Base-by-base conservation (phyloP, 2,329 filamentous ascomycete species). In the Tolypocladium ovalisporum region DNA sequence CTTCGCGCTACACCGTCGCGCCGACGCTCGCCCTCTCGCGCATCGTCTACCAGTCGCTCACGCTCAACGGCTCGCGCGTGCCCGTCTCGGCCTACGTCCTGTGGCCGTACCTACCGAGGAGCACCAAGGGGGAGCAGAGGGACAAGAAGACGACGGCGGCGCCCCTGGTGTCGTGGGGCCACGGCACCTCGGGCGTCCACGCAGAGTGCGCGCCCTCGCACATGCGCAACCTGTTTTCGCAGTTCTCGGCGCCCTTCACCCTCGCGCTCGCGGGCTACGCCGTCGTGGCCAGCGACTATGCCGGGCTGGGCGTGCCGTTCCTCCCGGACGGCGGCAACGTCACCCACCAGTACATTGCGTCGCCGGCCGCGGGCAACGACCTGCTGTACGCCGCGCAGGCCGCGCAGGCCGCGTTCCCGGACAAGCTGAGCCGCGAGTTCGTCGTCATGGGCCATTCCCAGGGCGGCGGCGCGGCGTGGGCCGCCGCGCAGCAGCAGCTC, bases 31-130 rank as follows among this genome's bases (percentile, higher is more conserved):
- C 76, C 2, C 63, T 82, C 49, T 80, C 77, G 1, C 73, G 78
- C 17, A 72, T 82, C 59, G 60, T 79, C 3, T 82, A 78, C 66
- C 73, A 73, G 24, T 76, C 76, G 0, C 70, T 67, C 24, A 73
- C 70, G n/a, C 59, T 74, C 27, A 77, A 79, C 57, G 75, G 75
- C 3, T 73, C 72, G 1, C 58, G 70, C 0, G 64, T 81, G 2
- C 79, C 79, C 1, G 73, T 76, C 10, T 79, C 77, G 1, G 79
- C 72, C 2, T 79, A 72, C 62, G 66, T 81, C 15, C 71, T 81
- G 1, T 81, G 76, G 76, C 79, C 78, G 0, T 81, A 63, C 35
- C 52, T 54, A 10, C 52, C 58, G 34, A 56, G 58, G 3, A 40
- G n/a, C n/a, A n/a, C 17, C 27, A 7, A 15, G 19, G n/a, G 37